Evolutionary conservation across 2,329 filamentous ascomycete species (phyloP).

Genomic region (Calonectria ilicicola): DNA sequence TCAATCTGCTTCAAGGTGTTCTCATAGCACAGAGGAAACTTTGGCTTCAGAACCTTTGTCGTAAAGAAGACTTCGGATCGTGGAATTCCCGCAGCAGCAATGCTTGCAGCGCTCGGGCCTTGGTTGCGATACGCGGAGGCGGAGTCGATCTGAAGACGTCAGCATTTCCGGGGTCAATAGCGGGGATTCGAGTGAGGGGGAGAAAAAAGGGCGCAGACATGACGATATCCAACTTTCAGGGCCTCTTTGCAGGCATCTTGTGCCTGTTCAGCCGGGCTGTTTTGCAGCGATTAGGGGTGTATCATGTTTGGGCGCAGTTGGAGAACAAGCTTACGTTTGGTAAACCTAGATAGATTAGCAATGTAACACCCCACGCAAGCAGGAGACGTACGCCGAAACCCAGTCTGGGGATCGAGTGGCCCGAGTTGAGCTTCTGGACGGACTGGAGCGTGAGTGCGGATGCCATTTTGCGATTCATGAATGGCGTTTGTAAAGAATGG

Average conservation of each 20-base stretch:
- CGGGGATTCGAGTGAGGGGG: background rate
- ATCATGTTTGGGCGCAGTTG: background rate
- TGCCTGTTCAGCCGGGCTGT: conserved; percentile 46
- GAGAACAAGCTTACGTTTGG: conserved; percentile 58
- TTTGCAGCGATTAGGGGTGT: conserved; percentile 18
- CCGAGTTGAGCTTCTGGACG: conserved; percentile 65
- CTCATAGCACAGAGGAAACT: conserved; percentile 65
- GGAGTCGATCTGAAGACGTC: conserved; percentile 60
- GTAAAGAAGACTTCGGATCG: conserved; percentile 67
- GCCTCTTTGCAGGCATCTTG: conserved; percentile 58
- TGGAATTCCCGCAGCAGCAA: conserved; percentile 55
- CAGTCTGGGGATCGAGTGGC: conserved; percentile 63
- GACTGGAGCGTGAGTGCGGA: conserved; percentile 59
- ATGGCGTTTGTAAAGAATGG: background rate
- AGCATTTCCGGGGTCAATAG: background rate
- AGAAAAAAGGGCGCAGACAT: conserved; percentile 52
- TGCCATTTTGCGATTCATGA: conserved; percentile 55
- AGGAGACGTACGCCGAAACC: conserved; percentile 64
- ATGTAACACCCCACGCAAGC: background rate
- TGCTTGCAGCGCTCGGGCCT: conserved; percentile 58
- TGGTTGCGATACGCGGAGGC: conserved; percentile 66
- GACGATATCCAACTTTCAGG: conserved; percentile 64
- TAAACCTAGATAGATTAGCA: conserved; percentile 57
- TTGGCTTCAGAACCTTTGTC: conserved; percentile 63
- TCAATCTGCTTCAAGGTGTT: conserved; percentile 73